Percentiles rank a stretch among this genome's conserved stretches.
These are phyloP conservation scores for Chenopodium suecicum DNA, from an alignment of 148 eudicot species.

Conservation along the genomic window DNA sequence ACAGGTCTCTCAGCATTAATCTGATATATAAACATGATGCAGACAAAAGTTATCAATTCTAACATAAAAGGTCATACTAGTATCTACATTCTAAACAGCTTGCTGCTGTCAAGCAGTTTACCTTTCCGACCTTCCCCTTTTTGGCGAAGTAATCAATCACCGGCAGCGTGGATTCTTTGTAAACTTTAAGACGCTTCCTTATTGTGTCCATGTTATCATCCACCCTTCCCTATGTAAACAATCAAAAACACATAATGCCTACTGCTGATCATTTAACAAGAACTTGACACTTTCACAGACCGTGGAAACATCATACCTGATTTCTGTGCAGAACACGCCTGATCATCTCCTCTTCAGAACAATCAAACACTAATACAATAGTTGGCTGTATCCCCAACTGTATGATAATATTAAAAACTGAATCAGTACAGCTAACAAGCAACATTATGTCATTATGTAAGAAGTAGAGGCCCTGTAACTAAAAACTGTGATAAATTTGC, in stretches of 20 bases:
- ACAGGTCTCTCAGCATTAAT: constrained; percentile 26
- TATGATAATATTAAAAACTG: background rate
- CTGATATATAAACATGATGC: background rate
- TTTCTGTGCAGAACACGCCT: constrained; percentile 30
- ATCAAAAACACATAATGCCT: background rate
- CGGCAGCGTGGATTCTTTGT: constrained; percentile 24
- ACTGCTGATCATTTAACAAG: background rate
- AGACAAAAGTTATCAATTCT: background rate
- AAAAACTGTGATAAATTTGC: background rate
- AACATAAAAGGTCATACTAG: background rate
- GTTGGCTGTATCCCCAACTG: constrained; percentile 29
- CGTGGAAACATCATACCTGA: constrained; percentile 15
- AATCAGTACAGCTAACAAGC: background rate
- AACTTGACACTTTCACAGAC: background rate
- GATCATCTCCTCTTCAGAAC: constrained; percentile 31
- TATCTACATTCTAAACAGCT: background rate
- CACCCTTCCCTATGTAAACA: constrained; percentile 26
- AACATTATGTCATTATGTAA: background rate
- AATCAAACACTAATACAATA: constrained; percentile 26
- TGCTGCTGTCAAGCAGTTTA: constrained; percentile 8
- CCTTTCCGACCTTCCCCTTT: constrained; percentile 30
- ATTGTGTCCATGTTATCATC: constrained; percentile 33
- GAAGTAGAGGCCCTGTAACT: background rate
- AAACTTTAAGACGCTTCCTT: constrained; percentile 24
- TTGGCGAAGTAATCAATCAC: constrained; percentile 23